These are phyloP conservation scores for Silene latifolia DNA, from an alignment of 148 eudicot species.

Conservation along the genomic window DNA sequence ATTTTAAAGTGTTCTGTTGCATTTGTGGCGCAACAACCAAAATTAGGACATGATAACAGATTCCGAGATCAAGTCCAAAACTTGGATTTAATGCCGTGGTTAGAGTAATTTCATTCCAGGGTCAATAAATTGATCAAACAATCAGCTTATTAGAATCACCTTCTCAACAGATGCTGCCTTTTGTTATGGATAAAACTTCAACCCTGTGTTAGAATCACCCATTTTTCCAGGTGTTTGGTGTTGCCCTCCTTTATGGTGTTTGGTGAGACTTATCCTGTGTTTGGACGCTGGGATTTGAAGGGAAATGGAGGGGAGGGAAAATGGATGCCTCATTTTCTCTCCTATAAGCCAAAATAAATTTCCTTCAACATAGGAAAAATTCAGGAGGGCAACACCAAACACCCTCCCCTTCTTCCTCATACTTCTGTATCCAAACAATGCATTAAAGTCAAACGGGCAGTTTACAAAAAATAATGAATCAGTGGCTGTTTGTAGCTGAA, in stretches of 20 bases:
- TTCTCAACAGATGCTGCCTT: not conserved
- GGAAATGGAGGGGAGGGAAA: not conserved
- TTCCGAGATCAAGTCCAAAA: not conserved
- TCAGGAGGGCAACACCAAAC: not conserved
- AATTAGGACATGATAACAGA: not conserved
- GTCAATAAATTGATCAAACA: not conserved
- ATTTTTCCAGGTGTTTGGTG: too few relatives aligned
- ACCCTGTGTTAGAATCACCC: not conserved
- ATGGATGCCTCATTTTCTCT: not conserved
- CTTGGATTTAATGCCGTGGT: not conserved
- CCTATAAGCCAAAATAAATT: not conserved
- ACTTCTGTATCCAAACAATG: not conserved
- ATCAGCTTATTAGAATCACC: not conserved
- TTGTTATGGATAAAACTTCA: not conserved
- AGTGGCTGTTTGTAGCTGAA: not conserved
- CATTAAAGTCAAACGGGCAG: not conserved
- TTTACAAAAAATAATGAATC: not conserved
- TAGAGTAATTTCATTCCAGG: not conserved
- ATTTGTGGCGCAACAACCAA: not conserved
- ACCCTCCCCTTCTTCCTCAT: not conserved
- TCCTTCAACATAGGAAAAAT: not conserved
- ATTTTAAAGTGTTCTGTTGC: not conserved
- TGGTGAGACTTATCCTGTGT: not conserved
- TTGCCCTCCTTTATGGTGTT: slow-evolving; percentile 1
- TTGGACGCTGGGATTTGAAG: not conserved